phyloP scores from a whole-genome alignment of 257 asterid genomes.

The Solanum stenotomum region DNA sequence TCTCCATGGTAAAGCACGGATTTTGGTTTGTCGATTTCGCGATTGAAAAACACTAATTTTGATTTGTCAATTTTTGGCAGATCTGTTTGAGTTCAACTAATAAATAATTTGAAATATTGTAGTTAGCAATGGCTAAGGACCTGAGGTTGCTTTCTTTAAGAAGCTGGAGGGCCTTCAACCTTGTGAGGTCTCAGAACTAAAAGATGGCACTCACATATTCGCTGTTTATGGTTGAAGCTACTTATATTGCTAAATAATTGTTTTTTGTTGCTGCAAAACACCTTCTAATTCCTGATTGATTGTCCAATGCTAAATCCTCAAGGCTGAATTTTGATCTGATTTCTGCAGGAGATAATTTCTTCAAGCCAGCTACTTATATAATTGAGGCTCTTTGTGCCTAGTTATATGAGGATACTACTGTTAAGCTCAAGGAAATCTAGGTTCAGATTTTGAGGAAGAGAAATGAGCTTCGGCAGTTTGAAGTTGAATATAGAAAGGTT shows the following conservation, averaged over 20 bases:
- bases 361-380: slow-evolving; percentile 76
- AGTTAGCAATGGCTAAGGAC: slow-evolving; percentile 76
- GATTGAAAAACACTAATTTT: too few species aligned
- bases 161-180: slow-evolving; percentile 97
- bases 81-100: not conserved
- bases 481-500: slow-evolving; percentile 94
- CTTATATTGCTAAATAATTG: slow-evolving; percentile 8
- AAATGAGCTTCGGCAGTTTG: slow-evolving; percentile 88
- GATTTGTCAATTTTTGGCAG: too few species aligned
- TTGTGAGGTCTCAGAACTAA: slow-evolving; percentile 93
- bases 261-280: slow-evolving; percentile 9
- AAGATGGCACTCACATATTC: slow-evolving; percentile 96
- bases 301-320: not conserved
- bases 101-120: not conserved
- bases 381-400: slow-evolving; percentile 93
- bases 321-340: not conserved
- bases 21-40: not conserved
- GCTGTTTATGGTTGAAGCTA: slow-evolving; percentile 89
- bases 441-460: slow-evolving; percentile 90
- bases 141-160: slow-evolving; percentile 97
- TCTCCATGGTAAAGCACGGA: slow-evolving; percentile 27
- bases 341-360: slow-evolving; percentile 90
- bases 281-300: not conserved
- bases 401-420: slow-evolving; percentile 83
- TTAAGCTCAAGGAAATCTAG: slow-evolving; percentile 79